Evolutionary conservation across 1,139 yeast species (phyloP).

Genomic region (Yamadazyma diospyri): DNA sequence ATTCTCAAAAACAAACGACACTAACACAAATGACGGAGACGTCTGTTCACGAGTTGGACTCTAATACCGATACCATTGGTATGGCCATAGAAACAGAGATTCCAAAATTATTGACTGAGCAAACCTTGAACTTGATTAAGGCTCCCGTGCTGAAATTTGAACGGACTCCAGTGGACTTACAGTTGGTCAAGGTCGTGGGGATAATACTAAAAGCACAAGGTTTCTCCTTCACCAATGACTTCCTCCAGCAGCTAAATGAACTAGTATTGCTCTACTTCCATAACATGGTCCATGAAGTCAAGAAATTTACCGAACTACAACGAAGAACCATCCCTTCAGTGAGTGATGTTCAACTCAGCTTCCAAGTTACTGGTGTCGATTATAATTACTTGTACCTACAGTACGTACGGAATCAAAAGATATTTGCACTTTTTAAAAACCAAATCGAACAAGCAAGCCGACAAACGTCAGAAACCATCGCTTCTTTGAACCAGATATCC

Average conservation of each 20-base stretch:
- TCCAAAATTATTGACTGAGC: no score
- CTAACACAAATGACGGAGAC: no score
- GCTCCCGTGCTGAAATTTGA: no score
- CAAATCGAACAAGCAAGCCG: conserved; percentile 9
- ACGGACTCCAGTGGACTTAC: conserved; percentile 29
- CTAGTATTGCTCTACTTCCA: conserved; percentile 51
- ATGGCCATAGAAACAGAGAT: no score
- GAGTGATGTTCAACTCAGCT: conserved; percentile 51
- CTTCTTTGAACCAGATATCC: conserved; percentile 1
- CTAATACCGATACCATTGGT: conserved; percentile 6
- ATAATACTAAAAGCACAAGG: conserved; percentile 35
- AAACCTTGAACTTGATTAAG: no score
- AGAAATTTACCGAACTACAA: conserved; percentile 60
- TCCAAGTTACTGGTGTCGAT: conserved; percentile 44
- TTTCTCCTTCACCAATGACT: conserved; percentile 36
- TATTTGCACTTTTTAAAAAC: conserved; percentile 7
- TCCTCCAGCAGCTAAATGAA: conserved; percentile 44
- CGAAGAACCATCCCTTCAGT: conserved; percentile 60
- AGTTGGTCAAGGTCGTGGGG: conserved; percentile 33
- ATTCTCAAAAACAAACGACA: no score
- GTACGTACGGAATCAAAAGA: conserved; percentile 30
- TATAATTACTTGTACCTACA: conserved; percentile 37
- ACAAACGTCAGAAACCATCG: conserved; percentile 7
- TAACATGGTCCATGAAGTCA: conserved; percentile 44
- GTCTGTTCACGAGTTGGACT: no score